Conservation (phyloP, 257 asterid species). For the Solanum chmielewskii region DNA sequence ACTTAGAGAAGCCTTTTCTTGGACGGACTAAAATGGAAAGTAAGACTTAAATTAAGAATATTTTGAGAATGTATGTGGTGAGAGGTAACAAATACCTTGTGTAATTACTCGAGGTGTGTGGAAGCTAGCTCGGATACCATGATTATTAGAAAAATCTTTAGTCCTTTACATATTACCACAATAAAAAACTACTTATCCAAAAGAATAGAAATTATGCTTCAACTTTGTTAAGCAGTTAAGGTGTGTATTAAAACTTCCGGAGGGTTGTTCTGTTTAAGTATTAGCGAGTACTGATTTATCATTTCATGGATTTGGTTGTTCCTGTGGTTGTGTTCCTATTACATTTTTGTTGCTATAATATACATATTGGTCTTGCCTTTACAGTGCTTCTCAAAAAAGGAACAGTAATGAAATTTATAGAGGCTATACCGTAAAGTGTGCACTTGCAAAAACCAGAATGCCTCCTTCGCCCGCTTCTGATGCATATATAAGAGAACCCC, state of each 20-base stretch:
- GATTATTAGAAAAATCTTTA: not conserved
- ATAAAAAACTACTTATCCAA: not conserved
- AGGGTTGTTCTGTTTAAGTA: not conserved
- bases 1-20: not conserved
- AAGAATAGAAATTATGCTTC: not conserved
- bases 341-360: not conserved
- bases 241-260: not conserved
- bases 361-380: not conserved
- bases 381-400: slow-evolving; percentile 16
- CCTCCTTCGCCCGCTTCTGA: slow-evolving; percentile 43
- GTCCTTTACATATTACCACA: not conserved
- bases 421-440: slow-evolving; percentile 19
- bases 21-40: not conserved
- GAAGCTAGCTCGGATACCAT: not conserved
- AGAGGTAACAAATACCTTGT: not conserved
- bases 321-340: not conserved
- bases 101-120: not conserved
- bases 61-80: not conserved
- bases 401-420: slow-evolving; percentile 1
- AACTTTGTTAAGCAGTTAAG: not conserved
- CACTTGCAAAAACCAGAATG: slow-evolving; percentile 37
- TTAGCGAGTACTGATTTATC: not conserved
- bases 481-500: slow-evolving; percentile 50
- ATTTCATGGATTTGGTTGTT: not conserved
- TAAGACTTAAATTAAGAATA: not conserved